Evolutionary conservation across 306 rosid genomes (phyloP).

Genomic region (Luffa aegyptiaca): DNA sequence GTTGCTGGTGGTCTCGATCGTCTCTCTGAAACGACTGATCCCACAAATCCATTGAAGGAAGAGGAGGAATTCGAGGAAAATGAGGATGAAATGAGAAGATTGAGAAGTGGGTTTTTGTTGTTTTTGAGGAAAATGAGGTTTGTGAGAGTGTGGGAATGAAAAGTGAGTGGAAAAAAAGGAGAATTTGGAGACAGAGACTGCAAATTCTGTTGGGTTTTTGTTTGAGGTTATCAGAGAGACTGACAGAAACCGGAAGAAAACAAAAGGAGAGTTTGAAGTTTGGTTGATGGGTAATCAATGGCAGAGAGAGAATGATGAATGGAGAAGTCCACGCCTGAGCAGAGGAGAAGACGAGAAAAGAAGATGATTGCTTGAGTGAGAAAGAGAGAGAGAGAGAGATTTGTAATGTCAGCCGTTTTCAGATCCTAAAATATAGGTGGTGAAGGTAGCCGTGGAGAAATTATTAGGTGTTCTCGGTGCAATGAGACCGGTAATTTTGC

Average conservation of each 20-base stretch:
- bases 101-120: background rate
- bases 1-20: background rate
- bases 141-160: background rate
- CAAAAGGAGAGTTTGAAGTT: constrained; percentile 35
- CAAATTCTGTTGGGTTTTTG: background rate
- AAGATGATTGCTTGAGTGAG: constrained; percentile 49
- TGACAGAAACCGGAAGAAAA: constrained; percentile 27
- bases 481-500: no score
- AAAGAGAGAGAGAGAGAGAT: constrained; percentile 22
- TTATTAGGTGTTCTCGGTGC: no score
- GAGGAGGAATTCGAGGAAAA: background rate
- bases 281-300: constrained; percentile 35
- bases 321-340: constrained; percentile 73
- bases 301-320: constrained; percentile 46
- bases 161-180: constrained; percentile 1
- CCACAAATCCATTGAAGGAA: constrained; percentile 52
- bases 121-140: background rate
- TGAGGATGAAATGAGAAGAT: background rate
- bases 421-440: constrained; percentile 39
- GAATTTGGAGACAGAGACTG: constrained; percentile 28
- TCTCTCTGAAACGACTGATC: constrained; percentile 23
- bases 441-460: background rate
- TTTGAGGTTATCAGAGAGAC: constrained; percentile 20
- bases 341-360: constrained; percentile 24
- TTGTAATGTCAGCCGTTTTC: constrained; percentile 13